Evolutionary conservation across 345 rosid genomes (phyloP).

Genomic region (Linum usitatissimum): DNA sequence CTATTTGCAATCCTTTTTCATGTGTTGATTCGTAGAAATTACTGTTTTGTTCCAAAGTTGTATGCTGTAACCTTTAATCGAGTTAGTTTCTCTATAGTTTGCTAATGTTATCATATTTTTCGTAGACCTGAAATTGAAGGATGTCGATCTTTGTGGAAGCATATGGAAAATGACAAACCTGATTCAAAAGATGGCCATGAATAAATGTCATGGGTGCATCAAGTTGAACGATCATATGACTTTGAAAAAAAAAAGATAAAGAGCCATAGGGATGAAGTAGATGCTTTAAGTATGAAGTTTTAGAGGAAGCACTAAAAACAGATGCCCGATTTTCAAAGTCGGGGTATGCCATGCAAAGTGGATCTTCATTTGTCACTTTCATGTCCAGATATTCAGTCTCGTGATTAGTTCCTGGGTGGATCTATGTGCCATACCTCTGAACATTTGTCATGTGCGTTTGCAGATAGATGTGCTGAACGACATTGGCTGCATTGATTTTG

Average conservation of each 20-base stretch:
- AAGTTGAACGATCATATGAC: conserved; percentile 74
- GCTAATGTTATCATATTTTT: conserved; percentile 3
- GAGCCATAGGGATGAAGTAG: conserved; percentile 57
- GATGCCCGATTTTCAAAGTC: conserved; percentile 95
- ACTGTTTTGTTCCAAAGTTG: too few species aligned
- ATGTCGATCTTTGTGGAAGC: conserved; percentile 46
- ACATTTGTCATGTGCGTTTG: conserved; percentile 11
- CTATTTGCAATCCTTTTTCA: background rate
- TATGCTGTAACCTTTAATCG: too few species aligned
- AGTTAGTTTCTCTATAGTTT: too few species aligned
- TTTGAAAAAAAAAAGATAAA: conserved; percentile 52
- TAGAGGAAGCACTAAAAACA: conserved; percentile 80
- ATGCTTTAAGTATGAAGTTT: conserved; percentile 50
- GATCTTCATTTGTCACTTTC: background rate
- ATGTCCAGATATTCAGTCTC: conserved; percentile 2
- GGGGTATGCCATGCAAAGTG: conserved; percentile 38
- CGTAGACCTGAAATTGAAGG: conserved; percentile 71
- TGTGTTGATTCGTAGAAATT: too few species aligned
- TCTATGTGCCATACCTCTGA: conserved; percentile 11
- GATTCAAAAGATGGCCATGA: conserved; percentile 65
- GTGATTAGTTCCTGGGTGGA: background rate
- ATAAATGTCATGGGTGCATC: conserved; percentile 82
- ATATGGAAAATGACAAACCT: conserved; percentile 45
- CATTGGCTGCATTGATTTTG: conserved; percentile 78
- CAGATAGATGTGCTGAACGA: conserved; percentile 87